These are phyloP conservation scores for Solanum paucissectum DNA, from an alignment of 257 asterid genomes.

Conservation along the genomic window DNA sequence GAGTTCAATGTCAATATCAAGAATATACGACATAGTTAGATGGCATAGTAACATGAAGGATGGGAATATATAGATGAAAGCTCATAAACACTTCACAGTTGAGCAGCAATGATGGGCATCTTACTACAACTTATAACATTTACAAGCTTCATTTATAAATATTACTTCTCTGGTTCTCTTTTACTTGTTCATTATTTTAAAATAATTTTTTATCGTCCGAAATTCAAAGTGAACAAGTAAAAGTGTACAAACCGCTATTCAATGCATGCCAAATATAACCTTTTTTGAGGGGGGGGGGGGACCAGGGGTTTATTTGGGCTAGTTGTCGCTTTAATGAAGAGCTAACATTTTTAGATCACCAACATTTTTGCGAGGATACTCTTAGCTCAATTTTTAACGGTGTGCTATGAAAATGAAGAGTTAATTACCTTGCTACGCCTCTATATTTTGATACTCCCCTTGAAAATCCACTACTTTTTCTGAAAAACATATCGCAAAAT, in stretches of 20 bases:
- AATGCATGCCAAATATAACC: neutral
- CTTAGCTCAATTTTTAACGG: neutral
- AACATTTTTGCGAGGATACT: neutral
- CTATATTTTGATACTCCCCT: slow-evolving; percentile 94
- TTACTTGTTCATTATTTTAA: neutral
- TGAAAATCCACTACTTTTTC: slow-evolving; percentile 96
- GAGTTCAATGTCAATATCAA: neutral
- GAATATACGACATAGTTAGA: neutral
- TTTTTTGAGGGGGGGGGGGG: neutral
- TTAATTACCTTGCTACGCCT: slow-evolving; percentile 86
- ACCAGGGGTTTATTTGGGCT: too few species aligned
- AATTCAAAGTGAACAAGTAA: neutral
- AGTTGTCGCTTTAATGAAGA: neutral
- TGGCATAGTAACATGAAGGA: too few species aligned
- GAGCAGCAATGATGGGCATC: neutral
- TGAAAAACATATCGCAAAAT: slow-evolving; percentile 8
- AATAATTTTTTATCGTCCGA: too few species aligned
- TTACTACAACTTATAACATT: neutral
- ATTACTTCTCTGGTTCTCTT: neutral
- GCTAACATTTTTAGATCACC: neutral
- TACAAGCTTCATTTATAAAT: too few species aligned
- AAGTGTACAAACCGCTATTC: neutral
- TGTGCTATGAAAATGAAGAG: neutral
- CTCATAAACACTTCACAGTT: neutral
- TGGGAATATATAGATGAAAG: too few species aligned